These are phyloP conservation scores for Acephala macrosclerotiorum DNA, from an alignment of 2,329 filamentous ascomycete species.

Conservation along the genomic window DNA sequence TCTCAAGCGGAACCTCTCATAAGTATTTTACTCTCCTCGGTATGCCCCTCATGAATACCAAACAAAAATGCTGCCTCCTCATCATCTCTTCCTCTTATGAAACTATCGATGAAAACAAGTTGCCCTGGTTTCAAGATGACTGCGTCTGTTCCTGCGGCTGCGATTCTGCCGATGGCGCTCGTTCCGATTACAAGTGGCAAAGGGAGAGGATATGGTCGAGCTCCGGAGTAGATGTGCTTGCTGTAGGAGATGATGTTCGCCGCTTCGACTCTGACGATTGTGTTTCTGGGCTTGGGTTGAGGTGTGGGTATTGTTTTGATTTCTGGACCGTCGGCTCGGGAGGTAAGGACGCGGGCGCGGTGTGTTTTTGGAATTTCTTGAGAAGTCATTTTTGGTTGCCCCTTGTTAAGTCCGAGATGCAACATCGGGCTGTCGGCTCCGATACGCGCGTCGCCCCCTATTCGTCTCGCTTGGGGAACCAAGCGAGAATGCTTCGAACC, in stretches of 20 bases:
- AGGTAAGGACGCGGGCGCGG: slow-evolving; percentile 39
- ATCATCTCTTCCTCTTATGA: slow-evolving; percentile 47
- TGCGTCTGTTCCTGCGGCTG: slow-evolving; percentile 44
- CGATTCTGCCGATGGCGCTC: slow-evolving; percentile 46
- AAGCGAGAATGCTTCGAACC: no score
- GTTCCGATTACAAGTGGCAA: slow-evolving; percentile 42
- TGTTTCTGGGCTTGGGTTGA: slow-evolving; percentile 45
- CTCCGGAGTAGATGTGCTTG: slow-evolving; percentile 48
- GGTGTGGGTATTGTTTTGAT: slow-evolving; percentile 46
- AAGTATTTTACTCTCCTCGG: slow-evolving; percentile 39
- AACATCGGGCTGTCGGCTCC: background rate
- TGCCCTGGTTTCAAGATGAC: slow-evolving; percentile 43
- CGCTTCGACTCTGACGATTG: slow-evolving; percentile 48
- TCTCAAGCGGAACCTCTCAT: slow-evolving; percentile 47
- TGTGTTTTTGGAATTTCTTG: slow-evolving; percentile 22
- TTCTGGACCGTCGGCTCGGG: slow-evolving; percentile 28
- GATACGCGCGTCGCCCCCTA: background rate
- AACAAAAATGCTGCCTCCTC: slow-evolving; percentile 39
- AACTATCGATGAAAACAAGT: slow-evolving; percentile 46
- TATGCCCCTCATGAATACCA: slow-evolving; percentile 43
- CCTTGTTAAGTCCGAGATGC: background rate
- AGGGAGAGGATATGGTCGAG: slow-evolving; percentile 40
- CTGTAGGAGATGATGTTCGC: slow-evolving; percentile 48
- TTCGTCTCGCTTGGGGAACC: background rate
- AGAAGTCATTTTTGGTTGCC: background rate